Percentiles rank a stretch among this genome's conserved stretches.
These are phyloP conservation scores for Periconia sp. DNA, from an alignment of 2,329 filamentous ascomycete species.

Conservation along the genomic window DNA sequence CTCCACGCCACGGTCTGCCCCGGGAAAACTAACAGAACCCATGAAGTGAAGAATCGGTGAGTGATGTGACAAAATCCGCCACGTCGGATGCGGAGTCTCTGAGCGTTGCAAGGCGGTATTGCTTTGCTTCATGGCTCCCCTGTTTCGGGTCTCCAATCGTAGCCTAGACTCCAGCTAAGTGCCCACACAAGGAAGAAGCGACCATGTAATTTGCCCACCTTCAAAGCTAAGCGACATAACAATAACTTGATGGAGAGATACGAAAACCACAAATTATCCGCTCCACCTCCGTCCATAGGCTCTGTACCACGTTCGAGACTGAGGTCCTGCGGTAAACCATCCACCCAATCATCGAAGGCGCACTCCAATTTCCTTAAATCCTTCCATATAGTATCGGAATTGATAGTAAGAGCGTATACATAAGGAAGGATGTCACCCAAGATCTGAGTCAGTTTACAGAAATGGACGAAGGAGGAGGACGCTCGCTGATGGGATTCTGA, in stretches of 20 bases:
- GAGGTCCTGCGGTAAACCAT: constrained; percentile 11
- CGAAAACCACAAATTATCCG: constrained; percentile 20
- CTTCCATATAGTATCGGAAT: constrained; percentile 6
- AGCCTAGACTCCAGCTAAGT: background rate
- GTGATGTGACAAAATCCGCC: constrained; percentile 7
- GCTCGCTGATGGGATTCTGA: background rate
- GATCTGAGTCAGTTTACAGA: constrained; percentile 21
- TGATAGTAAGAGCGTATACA: constrained; percentile 15
- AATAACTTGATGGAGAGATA: constrained; percentile 18
- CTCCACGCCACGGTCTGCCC: no score
- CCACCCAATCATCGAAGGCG: constrained; percentile 15
- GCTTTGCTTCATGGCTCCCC: constrained; percentile 5
- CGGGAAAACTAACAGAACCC: constrained; percentile 11
- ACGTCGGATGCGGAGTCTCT: constrained; percentile 12
- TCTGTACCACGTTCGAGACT: background rate
- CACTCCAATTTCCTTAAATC: constrained; percentile 13
- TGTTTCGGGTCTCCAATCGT: constrained; percentile 2
- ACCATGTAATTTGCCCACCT: background rate
- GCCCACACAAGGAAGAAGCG: background rate
- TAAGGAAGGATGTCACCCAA: constrained; percentile 17
- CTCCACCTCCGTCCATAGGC: constrained; percentile 7
- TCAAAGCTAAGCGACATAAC: constrained; percentile 14
- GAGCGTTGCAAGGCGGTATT: constrained; percentile 14
- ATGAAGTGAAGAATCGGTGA: constrained; percentile 13
- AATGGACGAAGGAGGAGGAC: constrained; percentile 12